These are phyloP conservation scores for Backusella tuberculispora DNA, from an alignment of 192 early-diverging fungal species.

Conservation along the genomic window DNA sequence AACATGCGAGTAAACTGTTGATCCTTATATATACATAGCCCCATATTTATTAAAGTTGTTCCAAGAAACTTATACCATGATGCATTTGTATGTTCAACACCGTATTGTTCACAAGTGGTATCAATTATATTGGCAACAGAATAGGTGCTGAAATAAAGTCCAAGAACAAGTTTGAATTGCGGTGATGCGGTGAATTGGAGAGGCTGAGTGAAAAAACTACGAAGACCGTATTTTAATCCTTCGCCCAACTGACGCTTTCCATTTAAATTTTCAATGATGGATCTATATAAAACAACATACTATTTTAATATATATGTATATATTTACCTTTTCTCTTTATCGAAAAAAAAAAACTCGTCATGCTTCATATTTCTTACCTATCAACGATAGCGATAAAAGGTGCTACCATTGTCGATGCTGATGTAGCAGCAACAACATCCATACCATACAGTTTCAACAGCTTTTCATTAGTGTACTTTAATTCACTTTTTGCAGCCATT, in stretches of 20 bases:
- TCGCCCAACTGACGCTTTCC: constrained; percentile 38
- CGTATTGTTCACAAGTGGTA: constrained; percentile 39
- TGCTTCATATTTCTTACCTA: constrained; percentile 31
- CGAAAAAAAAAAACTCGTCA: neutral
- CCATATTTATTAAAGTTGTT: constrained; percentile 47
- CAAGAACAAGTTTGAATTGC: constrained; percentile 40
- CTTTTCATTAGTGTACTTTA: constrained; percentile 4
- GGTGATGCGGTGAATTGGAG: constrained; percentile 33
- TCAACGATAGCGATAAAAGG: constrained; percentile 54
- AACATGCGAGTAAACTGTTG: constrained; percentile 52
- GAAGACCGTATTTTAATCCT: constrained; percentile 41
- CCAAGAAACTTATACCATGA: constrained; percentile 43
- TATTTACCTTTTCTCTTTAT: neutral
- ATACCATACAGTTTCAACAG: constrained; percentile 30
- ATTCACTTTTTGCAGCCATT: neutral
- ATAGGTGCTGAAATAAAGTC: constrained; percentile 47
- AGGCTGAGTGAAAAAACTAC: constrained; percentile 33
- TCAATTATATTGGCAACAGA: constrained; percentile 45
- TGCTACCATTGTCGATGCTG: constrained; percentile 42
- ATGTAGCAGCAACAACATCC: constrained; percentile 39
- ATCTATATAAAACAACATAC: constrained; percentile 22
- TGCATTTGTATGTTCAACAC: constrained; percentile 20
- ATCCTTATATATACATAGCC: constrained; percentile 50
- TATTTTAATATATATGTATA: neutral
- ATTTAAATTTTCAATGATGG: constrained; percentile 52